These are phyloP conservation scores for Suhomyces prunicola DNA, from an alignment of 805 yeast species.

Conservation along the genomic window DNA sequence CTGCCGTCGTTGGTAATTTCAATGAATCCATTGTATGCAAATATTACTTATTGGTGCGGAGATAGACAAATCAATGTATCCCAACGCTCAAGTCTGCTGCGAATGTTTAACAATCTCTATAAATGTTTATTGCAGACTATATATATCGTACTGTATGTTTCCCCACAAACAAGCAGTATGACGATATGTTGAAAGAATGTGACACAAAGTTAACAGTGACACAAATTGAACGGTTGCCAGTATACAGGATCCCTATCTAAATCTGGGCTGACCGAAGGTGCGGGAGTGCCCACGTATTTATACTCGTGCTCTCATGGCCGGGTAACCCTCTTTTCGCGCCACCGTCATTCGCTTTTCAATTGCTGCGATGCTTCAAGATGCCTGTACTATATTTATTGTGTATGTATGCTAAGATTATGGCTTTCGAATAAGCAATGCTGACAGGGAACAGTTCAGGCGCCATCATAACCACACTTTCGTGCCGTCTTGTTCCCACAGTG, in stretches of 20 bases:
- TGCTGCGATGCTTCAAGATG: background rate
- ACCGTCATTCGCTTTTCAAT: constrained; percentile 4
- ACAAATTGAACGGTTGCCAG: constrained; percentile 1
- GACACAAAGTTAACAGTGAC: background rate
- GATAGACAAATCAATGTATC: constrained; percentile 45
- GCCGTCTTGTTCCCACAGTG: background rate
- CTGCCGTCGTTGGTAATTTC: constrained; percentile 74
- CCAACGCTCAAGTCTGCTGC: constrained; percentile 14
- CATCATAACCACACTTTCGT: background rate
- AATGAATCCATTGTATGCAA: constrained; percentile 58
- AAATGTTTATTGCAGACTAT: constrained; percentile 8
- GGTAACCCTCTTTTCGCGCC: constrained; percentile 14
- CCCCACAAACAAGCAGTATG: constrained; percentile 5
- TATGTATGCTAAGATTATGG: constrained; percentile 2
- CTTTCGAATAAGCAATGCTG: background rate
- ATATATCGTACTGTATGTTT: constrained; percentile 3
- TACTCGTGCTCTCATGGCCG: constrained; percentile 19
- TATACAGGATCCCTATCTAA: constrained; percentile 3
- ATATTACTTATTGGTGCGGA: constrained; percentile 11
- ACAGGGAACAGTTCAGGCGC: background rate
- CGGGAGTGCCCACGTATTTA: constrained; percentile 21
- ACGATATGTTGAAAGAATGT: background rate
- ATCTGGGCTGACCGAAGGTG: constrained; percentile 1
- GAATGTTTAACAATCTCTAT: constrained; percentile 4
- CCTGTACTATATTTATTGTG: background rate